A percentile compares a stretch with the other conserved stretches of the same genome.
These are phyloP conservation scores for Ceratocystis ficicola DNA, from an alignment of 2,329 filamentous ascomycete genomes.

Conservation along the genomic window DNA sequence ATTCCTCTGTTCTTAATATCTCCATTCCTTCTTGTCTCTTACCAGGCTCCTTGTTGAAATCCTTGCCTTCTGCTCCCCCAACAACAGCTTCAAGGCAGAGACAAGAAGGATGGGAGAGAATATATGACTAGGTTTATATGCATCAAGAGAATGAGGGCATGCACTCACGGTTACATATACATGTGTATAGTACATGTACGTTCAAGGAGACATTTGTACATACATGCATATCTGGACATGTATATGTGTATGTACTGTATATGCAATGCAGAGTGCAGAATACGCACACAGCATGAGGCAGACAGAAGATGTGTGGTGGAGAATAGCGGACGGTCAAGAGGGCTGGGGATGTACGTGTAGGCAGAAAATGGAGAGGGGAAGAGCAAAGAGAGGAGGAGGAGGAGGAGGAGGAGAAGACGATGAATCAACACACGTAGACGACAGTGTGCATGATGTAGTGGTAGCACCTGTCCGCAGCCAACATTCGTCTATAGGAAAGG, in stretches of 20 bases:
- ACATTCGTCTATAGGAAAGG: no score
- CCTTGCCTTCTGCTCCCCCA: neutral
- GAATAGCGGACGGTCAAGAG: neutral
- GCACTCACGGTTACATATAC: neutral
- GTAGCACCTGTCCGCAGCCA: no score
- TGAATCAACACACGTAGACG: neutral
- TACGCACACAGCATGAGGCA: neutral
- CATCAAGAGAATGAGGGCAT: neutral
- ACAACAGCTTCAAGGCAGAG: neutral
- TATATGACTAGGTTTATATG: neutral
- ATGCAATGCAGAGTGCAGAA: slow-evolving; percentile 1
- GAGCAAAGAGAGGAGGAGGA: neutral
- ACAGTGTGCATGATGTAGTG: no score
- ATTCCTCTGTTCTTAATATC: neutral
- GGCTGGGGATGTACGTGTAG: neutral
- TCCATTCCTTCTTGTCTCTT: neutral
- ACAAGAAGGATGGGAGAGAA: neutral
- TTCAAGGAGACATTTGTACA: neutral
- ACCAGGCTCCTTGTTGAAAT: neutral
- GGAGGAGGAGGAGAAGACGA: neutral
- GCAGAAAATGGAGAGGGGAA: neutral
- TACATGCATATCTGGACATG: neutral
- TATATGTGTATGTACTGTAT: neutral
- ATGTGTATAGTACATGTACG: neutral
- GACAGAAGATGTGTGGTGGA: neutral